Evolutionary conservation across 495 filamentous ascomycete genomes (phyloP).

Genomic region (Aspergillus sclerotioniger): DNA sequence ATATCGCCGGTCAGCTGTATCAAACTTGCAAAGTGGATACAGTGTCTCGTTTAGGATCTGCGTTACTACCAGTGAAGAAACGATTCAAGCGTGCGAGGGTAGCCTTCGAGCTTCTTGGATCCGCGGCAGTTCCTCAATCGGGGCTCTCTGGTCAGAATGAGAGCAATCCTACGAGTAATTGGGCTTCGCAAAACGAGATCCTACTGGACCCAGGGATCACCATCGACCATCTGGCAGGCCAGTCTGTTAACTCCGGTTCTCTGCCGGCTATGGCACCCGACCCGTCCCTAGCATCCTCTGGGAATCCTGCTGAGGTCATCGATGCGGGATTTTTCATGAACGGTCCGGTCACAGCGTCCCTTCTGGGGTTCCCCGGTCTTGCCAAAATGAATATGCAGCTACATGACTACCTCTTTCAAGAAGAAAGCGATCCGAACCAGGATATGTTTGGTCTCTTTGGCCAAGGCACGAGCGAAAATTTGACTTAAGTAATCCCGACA

Average conservation of each 20-base stretch:
- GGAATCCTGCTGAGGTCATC: not conserved
- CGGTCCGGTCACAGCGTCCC: not conserved
- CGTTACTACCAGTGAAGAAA: slow-evolving; percentile 2
- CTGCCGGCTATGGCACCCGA: not conserved
- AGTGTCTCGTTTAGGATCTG: not conserved
- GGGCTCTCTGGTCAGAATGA: not conserved
- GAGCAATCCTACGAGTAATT: not conserved
- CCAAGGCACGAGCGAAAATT: not conserved
- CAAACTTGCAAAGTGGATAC: not conserved
- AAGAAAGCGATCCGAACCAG: not conserved
- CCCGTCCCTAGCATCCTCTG: not conserved
- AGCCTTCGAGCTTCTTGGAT: not conserved
- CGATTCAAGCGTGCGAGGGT: slow-evolving; percentile 1
- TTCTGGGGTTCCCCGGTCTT: slow-evolving; percentile 1
- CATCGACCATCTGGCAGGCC: not conserved
- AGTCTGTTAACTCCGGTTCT: not conserved
- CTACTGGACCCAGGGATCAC: not conserved
- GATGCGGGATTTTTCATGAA: not conserved
- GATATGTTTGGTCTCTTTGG: not conserved
- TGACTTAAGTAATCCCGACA: too few species aligned
- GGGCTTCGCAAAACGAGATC: not conserved
- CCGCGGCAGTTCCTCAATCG: not conserved
- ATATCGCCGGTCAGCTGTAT: not conserved
- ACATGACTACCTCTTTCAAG: not conserved
- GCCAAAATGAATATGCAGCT: not conserved